Evolutionary conservation across 257 asterid genomes (phyloP).

Genomic region (Thymus quinquecostatus): DNA sequence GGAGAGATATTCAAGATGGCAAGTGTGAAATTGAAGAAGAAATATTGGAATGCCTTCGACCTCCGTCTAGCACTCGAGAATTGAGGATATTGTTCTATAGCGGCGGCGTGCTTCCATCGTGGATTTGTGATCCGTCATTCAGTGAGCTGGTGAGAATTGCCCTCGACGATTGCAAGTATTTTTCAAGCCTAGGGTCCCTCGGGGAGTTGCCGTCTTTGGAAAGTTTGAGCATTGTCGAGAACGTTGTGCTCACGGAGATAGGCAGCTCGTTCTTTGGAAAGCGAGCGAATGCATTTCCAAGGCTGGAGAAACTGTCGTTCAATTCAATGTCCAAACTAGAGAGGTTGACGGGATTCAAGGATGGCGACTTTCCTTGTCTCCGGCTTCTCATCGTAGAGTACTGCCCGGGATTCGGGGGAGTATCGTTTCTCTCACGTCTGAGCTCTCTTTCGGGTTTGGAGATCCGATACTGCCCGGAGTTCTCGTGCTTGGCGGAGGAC

Average conservation of each 20-base stretch:
- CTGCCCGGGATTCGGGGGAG: conserved; percentile 19
- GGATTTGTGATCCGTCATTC: too few relatives aligned
- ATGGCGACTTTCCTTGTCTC: conserved; percentile 31
- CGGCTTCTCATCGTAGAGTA: background rate
- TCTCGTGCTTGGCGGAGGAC: conserved; percentile 15
- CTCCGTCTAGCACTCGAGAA: too few relatives aligned
- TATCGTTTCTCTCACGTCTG: conserved; percentile 12
- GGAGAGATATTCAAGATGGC: conserved; percentile 23
- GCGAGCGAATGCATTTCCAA: conserved; percentile 24
- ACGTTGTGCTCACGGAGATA: conserved; percentile 18
- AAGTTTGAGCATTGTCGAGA: conserved; percentile 24
- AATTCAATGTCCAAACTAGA: conserved; percentile 32
- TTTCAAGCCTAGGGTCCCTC: conserved; percentile 27
- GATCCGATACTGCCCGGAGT: conserved; percentile 24
- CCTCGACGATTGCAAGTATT: conserved; percentile 20
- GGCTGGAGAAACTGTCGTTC: conserved; percentile 33
- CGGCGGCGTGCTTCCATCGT: too few relatives aligned
- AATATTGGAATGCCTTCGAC: conserved; percentile 1
- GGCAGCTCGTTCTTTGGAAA: conserved; percentile 20
- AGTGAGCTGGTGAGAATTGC: too few relatives aligned
- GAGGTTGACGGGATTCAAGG: conserved; percentile 26
- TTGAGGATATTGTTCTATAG: too few relatives aligned
- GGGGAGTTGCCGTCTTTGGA: conserved; percentile 41
- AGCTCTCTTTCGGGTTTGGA: conserved; percentile 24
- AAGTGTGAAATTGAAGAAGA: conserved; percentile 7